These are phyloP conservation scores for Euphorbia neoarborescens DNA, from an alignment of 441 rosid genomes.

Conservation along the genomic window DNA sequence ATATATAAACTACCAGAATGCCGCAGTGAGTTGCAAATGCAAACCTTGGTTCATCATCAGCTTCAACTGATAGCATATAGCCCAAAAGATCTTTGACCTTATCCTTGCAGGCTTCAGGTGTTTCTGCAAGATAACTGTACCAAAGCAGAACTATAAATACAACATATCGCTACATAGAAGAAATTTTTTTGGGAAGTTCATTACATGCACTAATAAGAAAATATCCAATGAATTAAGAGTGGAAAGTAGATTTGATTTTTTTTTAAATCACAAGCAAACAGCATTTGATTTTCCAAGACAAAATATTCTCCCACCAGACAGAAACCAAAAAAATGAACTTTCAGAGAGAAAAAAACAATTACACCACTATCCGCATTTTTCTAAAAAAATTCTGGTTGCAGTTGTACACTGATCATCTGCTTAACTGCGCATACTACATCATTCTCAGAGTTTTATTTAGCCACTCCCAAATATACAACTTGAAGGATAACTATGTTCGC, in stretches of 20 bases:
- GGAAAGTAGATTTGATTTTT: not conserved
- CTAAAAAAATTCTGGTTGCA: not conserved
- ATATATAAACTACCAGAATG: not conserved
- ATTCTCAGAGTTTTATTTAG: too few species aligned
- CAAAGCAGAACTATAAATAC: constrained; percentile 17
- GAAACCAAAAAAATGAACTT: not conserved
- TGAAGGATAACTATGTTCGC: too few species aligned
- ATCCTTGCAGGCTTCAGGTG: constrained; percentile 67
- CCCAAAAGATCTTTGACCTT: constrained; percentile 59
- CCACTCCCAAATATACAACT: too few species aligned
- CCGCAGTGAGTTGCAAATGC: constrained; percentile 3
- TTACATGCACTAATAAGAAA: not conserved
- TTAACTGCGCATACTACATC: too few species aligned
- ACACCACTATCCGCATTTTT: not conserved
- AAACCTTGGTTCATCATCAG: constrained; percentile 80
- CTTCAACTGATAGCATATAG: constrained; percentile 74
- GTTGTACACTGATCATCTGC: not conserved
- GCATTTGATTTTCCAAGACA: not conserved
- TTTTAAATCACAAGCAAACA: not conserved
- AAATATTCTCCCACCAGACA: not conserved
- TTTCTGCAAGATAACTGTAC: constrained; percentile 80
- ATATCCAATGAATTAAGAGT: not conserved
- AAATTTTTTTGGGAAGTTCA: not conserved
- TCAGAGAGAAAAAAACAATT: not conserved
- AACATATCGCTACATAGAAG: not conserved